Base-by-base conservation (phyloP, 1,139 yeast species). In the Pichia sp. region DNA sequence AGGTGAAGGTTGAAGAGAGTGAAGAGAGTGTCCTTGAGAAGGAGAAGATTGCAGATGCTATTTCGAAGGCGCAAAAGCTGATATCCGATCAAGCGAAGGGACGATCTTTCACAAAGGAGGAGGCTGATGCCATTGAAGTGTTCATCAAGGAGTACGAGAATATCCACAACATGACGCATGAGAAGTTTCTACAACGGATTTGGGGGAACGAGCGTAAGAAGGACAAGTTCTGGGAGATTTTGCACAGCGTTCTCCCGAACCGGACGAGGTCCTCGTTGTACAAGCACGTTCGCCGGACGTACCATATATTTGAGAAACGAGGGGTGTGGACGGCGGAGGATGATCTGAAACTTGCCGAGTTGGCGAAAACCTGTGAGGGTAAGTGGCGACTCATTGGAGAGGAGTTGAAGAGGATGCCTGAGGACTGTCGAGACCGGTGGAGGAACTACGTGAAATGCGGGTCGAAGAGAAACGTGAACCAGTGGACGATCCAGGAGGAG, bases 391-490 rank as follows among this genome's bases (percentile, higher is more conserved):
- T 77, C 47, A 87, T 91, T 59, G 97, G 97, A 2, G 78, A 78
- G 54, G 72, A 76, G 8, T 75, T 91, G 82, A 89, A 89, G 12
- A 79, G 98, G 64, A 92, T 92, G 98, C 97, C 98, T 0, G 98
- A 92, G 66, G 98, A 92, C 72, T 91, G 97, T 69, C 79, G 98
- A 61, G 98, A 92, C 68, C 77, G 98, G 61, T 92, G 96, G 96
- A 79, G 98, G 70, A 92, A 92, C 69, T 92, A 92, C 66, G 87
- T 91, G 58, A 91, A 91, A 69, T 91, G 97, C 73, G 97, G 97
- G 33, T 75, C 75, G 16, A 81, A 80, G 55, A 76, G 97, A 60
- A 80, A 83, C 16, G 79, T 80, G 51, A 85, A 88, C 68, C 87
- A 86, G 67, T 92, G 98, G 98, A 74, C 85, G 0, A 67, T 70